phyloP scores from a whole-genome alignment of 2,329 filamentous ascomycete species.

The Penicillium expansum region DNA sequence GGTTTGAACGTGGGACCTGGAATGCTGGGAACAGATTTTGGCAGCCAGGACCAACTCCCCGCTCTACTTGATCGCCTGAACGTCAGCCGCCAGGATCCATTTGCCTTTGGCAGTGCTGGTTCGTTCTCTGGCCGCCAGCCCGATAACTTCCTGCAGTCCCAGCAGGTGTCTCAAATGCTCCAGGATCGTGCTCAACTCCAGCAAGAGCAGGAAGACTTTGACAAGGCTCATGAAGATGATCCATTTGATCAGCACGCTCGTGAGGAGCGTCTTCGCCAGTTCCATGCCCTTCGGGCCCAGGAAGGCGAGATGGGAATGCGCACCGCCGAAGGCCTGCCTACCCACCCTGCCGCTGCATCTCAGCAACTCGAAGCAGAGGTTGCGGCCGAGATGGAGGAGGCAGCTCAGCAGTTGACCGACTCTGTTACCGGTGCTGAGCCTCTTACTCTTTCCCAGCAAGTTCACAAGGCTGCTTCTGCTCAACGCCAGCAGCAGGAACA shows the following conservation, averaged over 20 bases:
- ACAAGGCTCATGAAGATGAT: slow-evolving; percentile 42
- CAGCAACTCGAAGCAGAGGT: slow-evolving; percentile 28
- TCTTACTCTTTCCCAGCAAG: slow-evolving; percentile 77
- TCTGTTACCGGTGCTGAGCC: slow-evolving; percentile 41
- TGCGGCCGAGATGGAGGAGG: slow-evolving; percentile 20
- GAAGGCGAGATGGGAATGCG: slow-evolving; percentile 54
- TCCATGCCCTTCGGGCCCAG: slow-evolving; percentile 73
- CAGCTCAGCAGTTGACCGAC: slow-evolving; percentile 22
- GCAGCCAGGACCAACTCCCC: slow-evolving; percentile 70
- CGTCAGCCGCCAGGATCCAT: slow-evolving; percentile 52
- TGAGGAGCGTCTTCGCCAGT: slow-evolving; percentile 74
- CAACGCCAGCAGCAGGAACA: slow-evolving; percentile 39
- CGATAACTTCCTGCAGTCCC: slow-evolving; percentile 49
- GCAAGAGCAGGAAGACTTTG: slow-evolving; percentile 59
- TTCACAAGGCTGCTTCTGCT: slow-evolving; percentile 65
- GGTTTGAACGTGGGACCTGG: slow-evolving; percentile 36
- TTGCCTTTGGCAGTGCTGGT: slow-evolving; percentile 48
- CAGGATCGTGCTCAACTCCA: slow-evolving; percentile 60
- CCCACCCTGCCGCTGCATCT: slow-evolving; percentile 37
- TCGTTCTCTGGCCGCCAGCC: slow-evolving; percentile 48
- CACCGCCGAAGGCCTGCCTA: slow-evolving; percentile 42
- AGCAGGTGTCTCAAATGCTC: slow-evolving; percentile 60
- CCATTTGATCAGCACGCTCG: slow-evolving; percentile 52
- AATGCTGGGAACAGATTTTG: slow-evolving; percentile 47
- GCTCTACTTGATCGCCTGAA: slow-evolving; percentile 64